Conservation (phyloP, 345 rosid species). For the Syzygium grande region DNA sequence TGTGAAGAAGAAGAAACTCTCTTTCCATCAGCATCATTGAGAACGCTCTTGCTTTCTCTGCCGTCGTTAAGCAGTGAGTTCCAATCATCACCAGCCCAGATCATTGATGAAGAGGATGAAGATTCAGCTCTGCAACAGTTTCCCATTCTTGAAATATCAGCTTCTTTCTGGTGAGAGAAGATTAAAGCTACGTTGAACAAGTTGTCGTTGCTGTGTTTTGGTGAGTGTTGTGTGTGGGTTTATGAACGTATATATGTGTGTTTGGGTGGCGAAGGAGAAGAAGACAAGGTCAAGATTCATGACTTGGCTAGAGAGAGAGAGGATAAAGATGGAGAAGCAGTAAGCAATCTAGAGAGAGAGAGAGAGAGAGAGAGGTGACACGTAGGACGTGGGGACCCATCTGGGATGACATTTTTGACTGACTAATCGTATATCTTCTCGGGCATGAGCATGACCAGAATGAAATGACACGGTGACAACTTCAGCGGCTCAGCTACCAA, state of each 20-base stretch:
- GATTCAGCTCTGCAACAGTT: constrained; percentile 17
- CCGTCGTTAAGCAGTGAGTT: background rate
- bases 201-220: background rate
- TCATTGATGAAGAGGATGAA: constrained; percentile 3
- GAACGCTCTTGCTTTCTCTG: background rate
- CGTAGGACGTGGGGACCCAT: background rate
- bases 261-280: background rate
- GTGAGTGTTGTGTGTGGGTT: background rate
- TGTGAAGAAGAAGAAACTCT: background rate
- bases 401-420: background rate
- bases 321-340: background rate
- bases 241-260: background rate
- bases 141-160: constrained; percentile 24
- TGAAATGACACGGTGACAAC: background rate
- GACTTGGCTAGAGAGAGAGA: background rate
- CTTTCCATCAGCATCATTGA: background rate
- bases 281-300: background rate
- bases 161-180: background rate
- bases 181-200: background rate
- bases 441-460: background rate
- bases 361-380: background rate
- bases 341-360: background rate
- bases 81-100: constrained; percentile 35
- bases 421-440: background rate
- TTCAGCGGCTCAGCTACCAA: background rate